Base-by-base conservation (phyloP, 306 rosid genomes). In the Chamaecrista fasciculata region DNA sequence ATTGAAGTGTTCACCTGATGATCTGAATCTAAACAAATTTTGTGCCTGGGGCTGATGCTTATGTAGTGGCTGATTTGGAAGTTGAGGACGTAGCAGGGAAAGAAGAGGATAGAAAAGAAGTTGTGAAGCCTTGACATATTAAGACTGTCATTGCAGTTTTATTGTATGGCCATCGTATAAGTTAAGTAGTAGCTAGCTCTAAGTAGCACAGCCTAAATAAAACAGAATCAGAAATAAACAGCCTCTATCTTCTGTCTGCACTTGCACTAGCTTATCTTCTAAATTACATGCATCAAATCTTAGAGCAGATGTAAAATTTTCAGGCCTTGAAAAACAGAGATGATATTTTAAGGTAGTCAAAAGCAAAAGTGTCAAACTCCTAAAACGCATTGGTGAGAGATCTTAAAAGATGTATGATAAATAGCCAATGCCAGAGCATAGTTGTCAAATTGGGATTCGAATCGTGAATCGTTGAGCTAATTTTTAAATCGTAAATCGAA, bases 121-220 rank as follows among this genome's bases (percentile, higher is more conserved):
- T 5, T 33, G 65, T 34, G 65, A 20, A 34, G 66, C 29, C 47
- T 60, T 60, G 47, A 60, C n/a, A n/a, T n/a, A 60, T 34, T 33
- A 4, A 8, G 18, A 33, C 1, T 25, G 9, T 20, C 15, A 1
- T 25, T 33, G 28, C 6, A 1, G 6, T 1, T 55, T 10, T 55
- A 14, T 5, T 5, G 20, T 15, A 26, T 55, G 20, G 11, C 39
- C 37, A 55, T 56, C 46, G 11, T 5, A 37, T 48, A 53, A 25
- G 34, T 37, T 36, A 11, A 11, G 49, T 61, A 4, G 26, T 8
- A 16, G 29, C 36, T 18, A 34, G 26, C 4, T 57, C 47, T 18
- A 3, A 16, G 65, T 33, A 18, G 34, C 46, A 16, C 26, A 59
- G 66, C 8, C 46, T 33, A 59, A 19, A 18, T 6, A 16, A 19